These are phyloP conservation scores for Rhizophora mangle DNA, from an alignment of 345 rosid species.

Conservation along the genomic window DNA sequence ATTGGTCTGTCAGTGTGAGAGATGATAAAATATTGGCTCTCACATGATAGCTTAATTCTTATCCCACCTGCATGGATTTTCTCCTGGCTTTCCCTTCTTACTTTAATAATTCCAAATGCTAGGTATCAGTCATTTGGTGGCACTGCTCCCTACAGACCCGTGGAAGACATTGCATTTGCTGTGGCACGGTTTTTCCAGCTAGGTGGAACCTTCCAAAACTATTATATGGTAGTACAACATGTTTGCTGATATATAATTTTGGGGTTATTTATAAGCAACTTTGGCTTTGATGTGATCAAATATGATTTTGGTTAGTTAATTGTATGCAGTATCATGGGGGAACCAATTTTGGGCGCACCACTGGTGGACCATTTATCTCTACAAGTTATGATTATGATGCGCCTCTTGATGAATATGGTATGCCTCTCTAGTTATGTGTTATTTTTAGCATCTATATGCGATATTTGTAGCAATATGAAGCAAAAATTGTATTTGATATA, in stretches of 20 bases:
- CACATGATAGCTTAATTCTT: too few species aligned
- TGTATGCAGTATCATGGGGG: slow-evolving; percentile 84
- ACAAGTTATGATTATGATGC: slow-evolving; percentile 98
- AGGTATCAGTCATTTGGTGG: slow-evolving; percentile 87
- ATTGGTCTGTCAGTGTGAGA: neutral
- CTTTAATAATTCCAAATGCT: slow-evolving; percentile 16
- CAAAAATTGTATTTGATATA: neutral
- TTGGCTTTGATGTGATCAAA: neutral
- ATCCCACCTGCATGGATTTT: neutral
- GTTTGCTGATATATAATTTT: neutral
- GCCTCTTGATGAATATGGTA: slow-evolving; percentile 96
- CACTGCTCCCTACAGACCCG: slow-evolving; percentile 77
- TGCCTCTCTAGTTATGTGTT: neutral
- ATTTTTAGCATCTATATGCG: neutral
- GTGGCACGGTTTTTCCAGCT: slow-evolving; percentile 89
- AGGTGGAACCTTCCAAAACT: slow-evolving; percentile 96
- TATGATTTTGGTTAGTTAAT: slow-evolving; percentile 15
- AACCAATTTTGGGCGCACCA: slow-evolving; percentile 72
- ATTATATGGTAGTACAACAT: slow-evolving; percentile 67
- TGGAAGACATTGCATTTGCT: slow-evolving; percentile 86
- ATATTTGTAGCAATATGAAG: slow-evolving; percentile 1
- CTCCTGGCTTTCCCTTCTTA: neutral
- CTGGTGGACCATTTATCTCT: slow-evolving; percentile 90
- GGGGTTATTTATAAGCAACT: neutral
- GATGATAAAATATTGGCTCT: too few species aligned